A percentile compares a stretch with the other conserved stretches of the same genome.
phyloP scores from a whole-genome alignment of 2,329 filamentous ascomycete genomes.

The Pseudogymnoascus sp. region DNA sequence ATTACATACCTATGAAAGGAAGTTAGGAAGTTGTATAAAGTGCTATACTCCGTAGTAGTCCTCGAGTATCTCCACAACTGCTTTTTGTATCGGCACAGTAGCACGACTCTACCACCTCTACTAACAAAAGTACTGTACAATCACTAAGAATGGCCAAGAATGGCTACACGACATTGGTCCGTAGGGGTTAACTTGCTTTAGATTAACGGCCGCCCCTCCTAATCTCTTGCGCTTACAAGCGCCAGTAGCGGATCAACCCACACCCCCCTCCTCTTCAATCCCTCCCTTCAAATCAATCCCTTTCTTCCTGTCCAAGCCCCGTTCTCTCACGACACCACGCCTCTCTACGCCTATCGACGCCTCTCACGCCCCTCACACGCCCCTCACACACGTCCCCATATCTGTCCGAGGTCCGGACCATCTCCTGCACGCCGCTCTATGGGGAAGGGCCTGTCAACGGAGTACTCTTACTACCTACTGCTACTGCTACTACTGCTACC shows the following conservation, averaged over 20 bases:
- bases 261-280: not conserved
- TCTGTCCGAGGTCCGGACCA: not conserved
- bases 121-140: not conserved
- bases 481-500: not conserved
- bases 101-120: not conserved
- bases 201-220: constrained; percentile 2
- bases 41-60: not conserved
- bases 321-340: not conserved
- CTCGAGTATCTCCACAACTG: not conserved
- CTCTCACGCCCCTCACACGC: not conserved
- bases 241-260: not conserved
- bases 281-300: not conserved
- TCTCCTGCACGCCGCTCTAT: constrained; percentile 2
- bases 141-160: not conserved
- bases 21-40: not conserved
- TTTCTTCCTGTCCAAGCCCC: not conserved
- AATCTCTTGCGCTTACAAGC: constrained; percentile 4
- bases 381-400: not conserved
- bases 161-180: not conserved
- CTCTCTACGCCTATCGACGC: not conserved
- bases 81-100: not conserved
- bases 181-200: not conserved
- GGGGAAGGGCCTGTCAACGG: not conserved
- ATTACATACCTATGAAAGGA: not conserved
- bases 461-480: not conserved